phyloP scores from a whole-genome alignment of 768 basidiomycete species.

The Austroboletus eburneus region DNA sequence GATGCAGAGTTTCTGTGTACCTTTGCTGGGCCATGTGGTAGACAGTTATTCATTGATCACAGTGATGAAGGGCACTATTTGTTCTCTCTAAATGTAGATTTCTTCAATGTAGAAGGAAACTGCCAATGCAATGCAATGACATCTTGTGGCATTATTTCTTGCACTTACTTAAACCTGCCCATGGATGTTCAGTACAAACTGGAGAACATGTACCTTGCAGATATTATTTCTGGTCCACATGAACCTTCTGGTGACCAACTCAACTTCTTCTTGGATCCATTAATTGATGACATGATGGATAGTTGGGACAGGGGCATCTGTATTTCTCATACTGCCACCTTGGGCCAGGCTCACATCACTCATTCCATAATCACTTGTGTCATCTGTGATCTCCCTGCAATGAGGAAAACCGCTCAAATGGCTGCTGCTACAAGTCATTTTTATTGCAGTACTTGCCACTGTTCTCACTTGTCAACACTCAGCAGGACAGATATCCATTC shows the following conservation, averaged over 20 bases:
- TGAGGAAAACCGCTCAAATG: conserved; percentile 25
- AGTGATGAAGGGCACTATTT: background rate
- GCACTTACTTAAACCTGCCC: conserved; percentile 33
- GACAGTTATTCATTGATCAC: conserved; percentile 17
- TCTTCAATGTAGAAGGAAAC: conserved; percentile 32
- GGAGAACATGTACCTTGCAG: background rate
- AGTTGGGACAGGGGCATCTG: background rate
- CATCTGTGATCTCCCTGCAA: conserved; percentile 26
- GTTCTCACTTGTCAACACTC: conserved; percentile 5
- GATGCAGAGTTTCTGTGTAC: background rate
- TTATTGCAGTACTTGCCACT: conserved; percentile 32
- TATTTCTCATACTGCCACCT: conserved; percentile 12
- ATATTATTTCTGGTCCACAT: background rate
- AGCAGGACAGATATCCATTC: conserved; percentile 1
- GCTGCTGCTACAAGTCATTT: conserved; percentile 20
- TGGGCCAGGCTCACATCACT: background rate
- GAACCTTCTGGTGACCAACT: conserved; percentile 18
- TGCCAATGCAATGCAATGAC: conserved; percentile 20
- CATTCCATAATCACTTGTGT: background rate
- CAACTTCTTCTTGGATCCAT: conserved; percentile 28
- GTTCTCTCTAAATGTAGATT: conserved; percentile 29
- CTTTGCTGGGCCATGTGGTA: conserved; percentile 9
- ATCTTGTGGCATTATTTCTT: conserved; percentile 31
- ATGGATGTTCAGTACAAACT: conserved; percentile 23
- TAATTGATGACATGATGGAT: conserved; percentile 24